These are phyloP conservation scores for Pleurotus tuoliensis DNA, from an alignment of 768 basidiomycete species.

Conservation along the genomic window DNA sequence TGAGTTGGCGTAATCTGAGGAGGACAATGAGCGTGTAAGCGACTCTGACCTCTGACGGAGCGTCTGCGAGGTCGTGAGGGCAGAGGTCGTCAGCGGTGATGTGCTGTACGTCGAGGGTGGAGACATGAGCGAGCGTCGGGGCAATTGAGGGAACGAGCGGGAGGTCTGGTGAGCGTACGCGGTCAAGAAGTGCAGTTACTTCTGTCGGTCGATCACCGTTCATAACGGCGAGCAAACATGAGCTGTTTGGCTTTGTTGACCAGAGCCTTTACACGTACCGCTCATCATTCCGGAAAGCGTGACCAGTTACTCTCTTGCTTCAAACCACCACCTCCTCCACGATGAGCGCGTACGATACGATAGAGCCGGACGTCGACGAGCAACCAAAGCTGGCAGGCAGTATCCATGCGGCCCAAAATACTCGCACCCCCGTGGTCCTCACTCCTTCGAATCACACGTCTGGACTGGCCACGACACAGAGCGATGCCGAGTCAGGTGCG, in stretches of 20 bases:
- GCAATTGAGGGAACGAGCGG: slow-evolving; percentile 13
- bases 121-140: slow-evolving; percentile 15
- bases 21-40: slow-evolving; percentile 31
- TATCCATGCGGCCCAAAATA: slow-evolving; percentile 25
- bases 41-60: slow-evolving; percentile 14
- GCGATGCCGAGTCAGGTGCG: slow-evolving; percentile 77
- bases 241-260: slow-evolving; percentile 13
- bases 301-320: not conserved
- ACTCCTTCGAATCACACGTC: slow-evolving; percentile 44
- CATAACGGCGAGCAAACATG: slow-evolving; percentile 9
- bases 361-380: slow-evolving; percentile 76
- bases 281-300: not conserved
- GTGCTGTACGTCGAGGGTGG: slow-evolving; percentile 16
- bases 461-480: slow-evolving; percentile 48
- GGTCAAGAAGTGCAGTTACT: slow-evolving; percentile 7
- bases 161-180: slow-evolving; percentile 7
- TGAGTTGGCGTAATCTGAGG: slow-evolving; percentile 27
- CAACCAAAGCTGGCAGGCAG: slow-evolving; percentile 25
- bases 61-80: slow-evolving; percentile 13
- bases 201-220: slow-evolving; percentile 9
- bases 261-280: not conserved
- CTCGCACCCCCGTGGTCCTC: slow-evolving; percentile 47
- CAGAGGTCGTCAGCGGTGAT: slow-evolving; percentile 18
- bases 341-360: slow-evolving; percentile 45
- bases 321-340: not conserved